A percentile compares a stretch with the other conserved stretches of the same genome.
Conservation (phyloP, 441 rosid species). For the Corymbia calophylla region DNA sequence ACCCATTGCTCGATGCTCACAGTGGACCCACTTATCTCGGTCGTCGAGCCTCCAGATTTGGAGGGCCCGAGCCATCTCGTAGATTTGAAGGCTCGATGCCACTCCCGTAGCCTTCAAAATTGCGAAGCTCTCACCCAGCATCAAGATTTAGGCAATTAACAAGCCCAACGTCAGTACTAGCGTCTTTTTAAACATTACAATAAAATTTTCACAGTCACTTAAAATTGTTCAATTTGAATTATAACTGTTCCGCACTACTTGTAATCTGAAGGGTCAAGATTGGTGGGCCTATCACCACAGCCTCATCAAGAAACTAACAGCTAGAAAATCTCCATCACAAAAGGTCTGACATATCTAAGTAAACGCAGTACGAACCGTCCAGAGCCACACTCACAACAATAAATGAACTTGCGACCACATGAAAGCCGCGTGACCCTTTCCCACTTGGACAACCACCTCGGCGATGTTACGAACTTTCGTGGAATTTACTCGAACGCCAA, state of each 20-base stretch:
- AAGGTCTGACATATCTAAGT: neutral
- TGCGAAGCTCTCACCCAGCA: rapidly evolving
- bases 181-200: neutral
- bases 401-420: neutral
- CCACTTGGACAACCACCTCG: neutral
- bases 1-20: neutral
- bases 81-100: neutral
- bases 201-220: rapidly evolving
- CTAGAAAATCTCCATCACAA: neutral
- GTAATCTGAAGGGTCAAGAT: neutral
- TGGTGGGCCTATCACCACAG: rapidly evolving
- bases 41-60: neutral
- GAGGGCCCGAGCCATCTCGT: neutral
- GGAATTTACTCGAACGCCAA: neutral
- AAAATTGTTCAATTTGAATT: rapidly evolving
- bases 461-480: neutral
- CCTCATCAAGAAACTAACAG: rapidly evolving
- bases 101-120: neutral
- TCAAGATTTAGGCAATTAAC: neutral
- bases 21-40: neutral
- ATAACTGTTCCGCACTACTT: neutral
- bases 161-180: neutral
- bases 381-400: too few relatives aligned
- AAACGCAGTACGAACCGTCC: neutral
- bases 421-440: neutral